Percentiles rank a stretch among this genome's conserved stretches.
phyloP scores from a whole-genome alignment of 176 grass and related monocot genomes.

The Aechmea fasciata region DNA sequence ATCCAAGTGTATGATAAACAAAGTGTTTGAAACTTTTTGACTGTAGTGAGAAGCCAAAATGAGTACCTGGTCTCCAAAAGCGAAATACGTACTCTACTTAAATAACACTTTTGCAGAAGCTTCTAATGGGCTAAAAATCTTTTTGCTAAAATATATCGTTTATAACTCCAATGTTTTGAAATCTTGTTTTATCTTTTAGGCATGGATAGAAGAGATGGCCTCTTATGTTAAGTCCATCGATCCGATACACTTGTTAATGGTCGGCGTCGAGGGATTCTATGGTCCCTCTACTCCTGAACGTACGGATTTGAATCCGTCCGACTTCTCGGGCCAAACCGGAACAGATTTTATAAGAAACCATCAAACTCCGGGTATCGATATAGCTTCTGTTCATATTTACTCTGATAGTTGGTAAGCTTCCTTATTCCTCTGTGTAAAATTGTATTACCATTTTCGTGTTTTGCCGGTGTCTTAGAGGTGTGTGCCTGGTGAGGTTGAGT shows the following conservation, averaged over 20 bases:
- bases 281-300: conserved; percentile 53
- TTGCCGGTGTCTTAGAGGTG: too few species aligned
- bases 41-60: too few species aligned
- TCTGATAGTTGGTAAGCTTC: conserved; percentile 50
- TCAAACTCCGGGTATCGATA: conserved; percentile 42
- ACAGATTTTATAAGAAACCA: conserved; percentile 85
- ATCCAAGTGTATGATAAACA: too few species aligned
- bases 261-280: conserved; percentile 74
- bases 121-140: too few species aligned
- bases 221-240: conserved; percentile 63
- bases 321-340: conserved; percentile 40
- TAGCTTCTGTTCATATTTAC: conserved; percentile 77
- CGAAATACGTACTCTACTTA: too few species aligned
- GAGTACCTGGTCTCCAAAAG: too few species aligned
- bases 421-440: background rate
- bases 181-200: conserved; percentile 21
- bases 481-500: too few species aligned
- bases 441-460: background rate
- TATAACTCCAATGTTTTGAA: conserved; percentile 5
- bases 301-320: conserved; percentile 41
- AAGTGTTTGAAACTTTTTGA: too few species aligned
- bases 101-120: too few species aligned
- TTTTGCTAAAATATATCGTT: too few species aligned
- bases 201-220: conserved; percentile 88
- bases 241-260: conserved; percentile 40